Evolutionary conservation across 441 rosid species (phyloP), one percentile per base, ranked within the genome.

Genomic region (Aleurites moluccanus): DNA sequence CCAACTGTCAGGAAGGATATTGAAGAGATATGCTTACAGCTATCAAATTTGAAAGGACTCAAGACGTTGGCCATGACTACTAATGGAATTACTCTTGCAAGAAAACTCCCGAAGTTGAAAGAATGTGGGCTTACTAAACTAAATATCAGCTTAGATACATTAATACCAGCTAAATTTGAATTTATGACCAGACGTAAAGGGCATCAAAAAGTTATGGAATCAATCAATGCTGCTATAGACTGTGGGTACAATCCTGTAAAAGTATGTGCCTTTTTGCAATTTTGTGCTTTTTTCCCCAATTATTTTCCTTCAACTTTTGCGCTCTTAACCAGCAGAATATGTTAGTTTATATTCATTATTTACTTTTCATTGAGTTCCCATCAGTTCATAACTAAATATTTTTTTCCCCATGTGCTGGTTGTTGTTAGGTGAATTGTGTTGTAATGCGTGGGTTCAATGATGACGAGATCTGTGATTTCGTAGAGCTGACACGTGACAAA

Each of bases 361-460:
- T 52, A 2, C 3, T 40, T 69, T 52, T 30, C 27, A 15, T 11
- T 50, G 60, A n/a, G n/a, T 59, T 74, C 55, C 40, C 4, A 53
- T 3, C 42, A 35, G 14, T 68, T 23, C 28, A 35, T 13, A 68
- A 47, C 62, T 78, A 14, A 69, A 67, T 5, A 45, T 9, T 50
- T 74, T 11, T 59, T 67, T 18, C 44, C 38, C 11, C 6, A 1
- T 14, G 25, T 42, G 10, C 62, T 78, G 67, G 49, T 75, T 74
- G 56, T 23, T 75, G n/a, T 72, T 75, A 94, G 98, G 97, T 94
- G 50, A 94, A 94, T 64, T 92, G 96, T 73, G 98, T 94, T 47
- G 89, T 94, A 16, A 94, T 94, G 97, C 90, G 99, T 16, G 99
- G 97, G 53, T 80, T 91, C 83, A 94, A 92, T 74, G 97, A 92